Percentiles rank a stretch among this genome's conserved stretches.
Evolutionary conservation across 352 stramenopile genomes (phyloP).

Genomic region (Phytopythium mirpurense): DNA sequence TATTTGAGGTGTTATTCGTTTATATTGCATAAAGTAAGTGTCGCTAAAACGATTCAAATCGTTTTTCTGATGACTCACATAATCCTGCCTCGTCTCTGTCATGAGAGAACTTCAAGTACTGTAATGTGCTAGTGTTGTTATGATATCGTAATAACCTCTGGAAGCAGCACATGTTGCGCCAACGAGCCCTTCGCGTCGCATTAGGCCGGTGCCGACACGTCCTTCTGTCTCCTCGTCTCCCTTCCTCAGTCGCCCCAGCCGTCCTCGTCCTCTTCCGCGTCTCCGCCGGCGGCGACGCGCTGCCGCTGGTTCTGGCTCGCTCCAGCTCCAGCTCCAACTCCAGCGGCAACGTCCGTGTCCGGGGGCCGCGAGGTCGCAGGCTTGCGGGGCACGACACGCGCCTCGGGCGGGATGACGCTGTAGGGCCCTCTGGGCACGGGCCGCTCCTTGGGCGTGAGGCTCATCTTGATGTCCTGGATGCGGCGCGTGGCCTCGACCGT

Average conservation of each 20-base stretch:
- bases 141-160: background rate
- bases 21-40: too few species aligned
- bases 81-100: too few species aligned
- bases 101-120: too few species aligned
- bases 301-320: conserved; percentile 8
- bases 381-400: conserved; percentile 70
- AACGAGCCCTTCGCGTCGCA: too few species aligned
- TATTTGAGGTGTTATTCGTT: too few species aligned
- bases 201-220: too few species aligned
- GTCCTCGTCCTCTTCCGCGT: background rate
- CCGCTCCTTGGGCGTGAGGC: conserved; percentile 63
- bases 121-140: too few species aligned
- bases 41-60: too few species aligned
- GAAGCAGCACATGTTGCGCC: background rate
- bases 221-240: too few species aligned
- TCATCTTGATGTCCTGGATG: conserved; percentile 80
- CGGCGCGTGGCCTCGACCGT: conserved; percentile 64
- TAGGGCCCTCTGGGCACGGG: conserved; percentile 36
- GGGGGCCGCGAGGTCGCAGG: conserved; percentile 27
- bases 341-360: background rate
- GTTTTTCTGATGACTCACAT: too few species aligned
- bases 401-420: conserved; percentile 74
- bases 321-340: background rate
- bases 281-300: background rate
- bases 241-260: conserved; percentile 2